Evolutionary conservation across 345 rosid genomes (phyloP), one percentile per base, ranked within the genome.

Genomic region (Citrus sp.): DNA sequence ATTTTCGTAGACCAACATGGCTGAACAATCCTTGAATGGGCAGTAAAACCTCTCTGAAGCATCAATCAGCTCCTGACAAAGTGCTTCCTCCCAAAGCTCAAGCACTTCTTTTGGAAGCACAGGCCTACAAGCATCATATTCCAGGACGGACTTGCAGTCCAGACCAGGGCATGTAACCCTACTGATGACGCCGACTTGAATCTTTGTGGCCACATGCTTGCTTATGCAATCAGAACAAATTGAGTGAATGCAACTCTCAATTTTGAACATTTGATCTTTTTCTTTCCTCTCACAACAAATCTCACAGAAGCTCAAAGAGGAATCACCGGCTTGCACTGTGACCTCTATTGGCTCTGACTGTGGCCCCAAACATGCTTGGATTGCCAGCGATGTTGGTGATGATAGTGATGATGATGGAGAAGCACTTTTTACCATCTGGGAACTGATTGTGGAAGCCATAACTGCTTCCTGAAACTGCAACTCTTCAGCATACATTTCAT

Each of bases 11-110:
- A 94, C 61, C 88, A 92, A 28, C 75, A 90, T 10, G 3, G 85
- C 91, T 1, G 92, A 88, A 66, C 97, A 92, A 70, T 92, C 92
- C 87, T 82, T 90, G 78, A 83, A 92, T 16, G 97, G 98, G 72
- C 98, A 94, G 49, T 91, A 92, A 65, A 79, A 75, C 34, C 79
- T 89, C 64, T 82, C 81, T n/a, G 74, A 70, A 1, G 67, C 71
- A 6, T 70, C 32, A 32, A 94, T 82, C 81, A 87, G 10, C 32
- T 85, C 88, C 79, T 82, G 84, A 58, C 92, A 85, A 35, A 86
- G 75, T 2, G 80, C 78, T 10, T 86, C 82, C 80, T 84, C 92
- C 98, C 97, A 94, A 3, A 78, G 77, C 65, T 84, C 89, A 75
- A 88, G 55, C 62, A 91, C 89, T 4, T 16, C 78, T 42, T 74